Base-by-base conservation (phyloP, 2,329 filamentous ascomycete genomes). In the Diatrype stigma region DNA sequence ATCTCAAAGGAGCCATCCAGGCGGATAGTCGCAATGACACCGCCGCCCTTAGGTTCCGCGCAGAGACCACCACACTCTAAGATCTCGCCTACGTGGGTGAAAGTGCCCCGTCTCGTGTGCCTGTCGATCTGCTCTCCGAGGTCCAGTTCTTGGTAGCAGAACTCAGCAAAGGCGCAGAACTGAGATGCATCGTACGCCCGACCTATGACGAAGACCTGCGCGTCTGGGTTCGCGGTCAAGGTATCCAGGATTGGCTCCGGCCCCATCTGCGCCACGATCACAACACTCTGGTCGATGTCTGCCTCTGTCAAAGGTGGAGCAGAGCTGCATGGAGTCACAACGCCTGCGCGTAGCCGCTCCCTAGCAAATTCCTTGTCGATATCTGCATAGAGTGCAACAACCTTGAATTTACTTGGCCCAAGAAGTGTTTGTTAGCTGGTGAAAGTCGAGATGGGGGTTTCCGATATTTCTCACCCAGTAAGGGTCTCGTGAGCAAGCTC, bases 21-120 rank as follows among this genome's bases (percentile, higher is more conserved):
- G 2, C 71, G 72, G 0, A 78, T 55, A 0, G 70, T 74, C 0
- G 74, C 71, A 0, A 72, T 58, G 3, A 70, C 72, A 6, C 69
- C 72, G 3, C 61, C 61, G 0, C 70, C 69, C 51, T 80, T 81
- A 0, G 78, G 78, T 0, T 65, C 60, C 0, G 76, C 71, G 55
- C 77, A 81, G 1, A 68, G 56, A 0, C 73, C 69, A 1, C 77
- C 78, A 19, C 78, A 81, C 54, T 81, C 78, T 63, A 81, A 68
- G 8, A 81, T 75, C 64, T 82, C 80, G 7, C 78, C 79, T 75
- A 81, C 78, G 55, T 81, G 76, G 6, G 66, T 66, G 28, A 73
- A 71, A 0, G 67, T 67, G 0, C 74, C 76, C 3, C 57, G 48
- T 3, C 37, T 50, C 8, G 17, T 45, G 37, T 47, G 48, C 23